phyloP scores from a whole-genome alignment of 2,329 filamentous ascomycete species.

The Aspergillus ruber region DNA sequence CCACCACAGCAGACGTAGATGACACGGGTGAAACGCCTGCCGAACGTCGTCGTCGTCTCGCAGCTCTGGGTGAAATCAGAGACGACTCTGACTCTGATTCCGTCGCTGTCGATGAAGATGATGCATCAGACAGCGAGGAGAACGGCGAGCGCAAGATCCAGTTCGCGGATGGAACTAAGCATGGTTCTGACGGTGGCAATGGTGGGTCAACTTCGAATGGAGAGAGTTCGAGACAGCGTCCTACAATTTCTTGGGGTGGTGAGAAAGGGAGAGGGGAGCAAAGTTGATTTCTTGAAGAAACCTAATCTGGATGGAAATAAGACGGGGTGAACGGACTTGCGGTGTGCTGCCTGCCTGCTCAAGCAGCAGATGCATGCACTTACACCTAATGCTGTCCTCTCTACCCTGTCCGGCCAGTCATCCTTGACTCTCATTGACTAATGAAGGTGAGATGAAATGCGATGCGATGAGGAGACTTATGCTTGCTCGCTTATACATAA shows the following conservation, averaged over 20 bases:
- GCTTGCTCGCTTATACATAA: too few relatives aligned
- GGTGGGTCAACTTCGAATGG: constrained; percentile 6
- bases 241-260: constrained; percentile 37
- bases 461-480: too few relatives aligned
- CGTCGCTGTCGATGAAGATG: background rate
- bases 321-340: background rate
- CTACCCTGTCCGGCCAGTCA: too few relatives aligned
- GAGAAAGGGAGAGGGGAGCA: constrained; percentile 28
- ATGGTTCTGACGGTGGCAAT: constrained; percentile 15
- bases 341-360: too few relatives aligned
- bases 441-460: too few relatives aligned
- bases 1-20: constrained; percentile 18
- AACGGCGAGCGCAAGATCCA: constrained; percentile 23
- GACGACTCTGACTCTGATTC: constrained; percentile 19
- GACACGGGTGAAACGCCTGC: constrained; percentile 41
- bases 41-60: constrained; percentile 41
- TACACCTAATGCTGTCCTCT: too few relatives aligned
- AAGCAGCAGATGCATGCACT: too few relatives aligned
- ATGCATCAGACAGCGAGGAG: constrained; percentile 19
- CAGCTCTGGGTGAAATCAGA: constrained; percentile 33
- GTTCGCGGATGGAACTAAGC: constrained; percentile 27
- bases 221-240: constrained; percentile 17
- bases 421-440: too few relatives aligned
- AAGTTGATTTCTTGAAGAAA: background rate
- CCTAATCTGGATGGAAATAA: background rate